A percentile compares a stretch with the other conserved stretches of the same genome.
Conservation (phyloP, 108 stramenopile genomes). For the Pinguiococcus pyrenoidosus region DNA sequence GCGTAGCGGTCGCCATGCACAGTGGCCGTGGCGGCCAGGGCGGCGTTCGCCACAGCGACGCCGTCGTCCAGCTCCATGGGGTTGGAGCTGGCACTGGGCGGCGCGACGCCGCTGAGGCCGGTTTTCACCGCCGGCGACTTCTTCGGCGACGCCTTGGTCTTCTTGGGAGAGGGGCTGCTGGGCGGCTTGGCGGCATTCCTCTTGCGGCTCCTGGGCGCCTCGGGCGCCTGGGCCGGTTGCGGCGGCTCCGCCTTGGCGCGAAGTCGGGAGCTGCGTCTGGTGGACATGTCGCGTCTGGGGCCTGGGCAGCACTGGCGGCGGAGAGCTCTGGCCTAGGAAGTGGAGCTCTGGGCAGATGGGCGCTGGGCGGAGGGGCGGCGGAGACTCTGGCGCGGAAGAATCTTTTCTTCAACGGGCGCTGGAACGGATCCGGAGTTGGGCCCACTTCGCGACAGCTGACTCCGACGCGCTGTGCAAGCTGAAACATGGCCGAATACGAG, state of each 20-base stretch:
- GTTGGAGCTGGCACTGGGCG: neutral
- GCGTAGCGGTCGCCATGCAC: conserved; percentile 12
- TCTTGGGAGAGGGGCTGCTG: neutral
- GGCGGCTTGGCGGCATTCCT: neutral
- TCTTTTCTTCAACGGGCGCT: no score
- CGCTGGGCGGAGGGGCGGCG: no score
- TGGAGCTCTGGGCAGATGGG: no score
- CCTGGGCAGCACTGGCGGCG: no score
- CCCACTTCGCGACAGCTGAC: no score
- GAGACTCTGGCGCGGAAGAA: no score
- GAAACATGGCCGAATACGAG: no score
- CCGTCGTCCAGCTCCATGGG: conserved; percentile 1
- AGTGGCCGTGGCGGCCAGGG: neutral
- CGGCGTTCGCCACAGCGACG: conserved; percentile 11
- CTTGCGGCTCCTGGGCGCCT: neutral
- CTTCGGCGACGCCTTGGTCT: neutral
- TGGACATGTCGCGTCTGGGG: no score
- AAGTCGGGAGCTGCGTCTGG: neutral
- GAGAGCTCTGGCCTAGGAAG: no score
- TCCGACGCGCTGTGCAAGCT: no score
- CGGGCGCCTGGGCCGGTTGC: neutral
- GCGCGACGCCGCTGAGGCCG: conserved; percentile 1
- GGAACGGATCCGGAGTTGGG: no score
- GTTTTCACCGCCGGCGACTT: neutral
- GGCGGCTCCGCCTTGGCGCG: neutral